A percentile compares a stretch with the other conserved stretches of the same genome.
Evolutionary conservation across 306 rosid species (phyloP).

Genomic region (Senna siamea): DNA sequence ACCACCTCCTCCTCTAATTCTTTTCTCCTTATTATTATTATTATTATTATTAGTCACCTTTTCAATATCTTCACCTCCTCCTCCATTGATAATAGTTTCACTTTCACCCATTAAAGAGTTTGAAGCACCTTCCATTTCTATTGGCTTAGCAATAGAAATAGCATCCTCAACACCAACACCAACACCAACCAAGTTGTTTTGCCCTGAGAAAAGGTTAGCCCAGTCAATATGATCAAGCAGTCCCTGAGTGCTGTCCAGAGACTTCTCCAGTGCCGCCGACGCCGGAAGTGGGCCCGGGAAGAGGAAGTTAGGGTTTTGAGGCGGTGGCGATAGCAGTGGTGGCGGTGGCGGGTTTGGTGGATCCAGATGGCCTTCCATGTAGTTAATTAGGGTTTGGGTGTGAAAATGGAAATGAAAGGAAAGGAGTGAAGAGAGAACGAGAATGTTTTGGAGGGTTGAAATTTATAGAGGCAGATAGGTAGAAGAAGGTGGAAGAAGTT

Average conservation of each 20-base stretch:
- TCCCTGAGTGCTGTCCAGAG: constrained; percentile 39
- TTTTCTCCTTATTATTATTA: constrained; percentile 34
- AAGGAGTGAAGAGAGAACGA: constrained; percentile 39
- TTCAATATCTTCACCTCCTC: constrained; percentile 35
- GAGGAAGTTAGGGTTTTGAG: constrained; percentile 46
- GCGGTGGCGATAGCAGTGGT: constrained; percentile 24
- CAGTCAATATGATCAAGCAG: constrained; percentile 61
- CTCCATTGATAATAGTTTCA: not conserved
- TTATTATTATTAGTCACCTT: constrained; percentile 12
- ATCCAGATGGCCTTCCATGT: constrained; percentile 57
- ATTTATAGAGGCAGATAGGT: constrained; percentile 48
- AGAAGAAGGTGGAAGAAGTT: constrained; percentile 72
- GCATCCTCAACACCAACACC: constrained; percentile 4
- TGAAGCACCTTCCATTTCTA: not conserved
- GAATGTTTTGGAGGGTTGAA: constrained; percentile 36
- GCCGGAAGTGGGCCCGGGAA: constrained; percentile 39
- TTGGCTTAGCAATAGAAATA: constrained; percentile 4
- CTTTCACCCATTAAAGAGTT: constrained; percentile 21
- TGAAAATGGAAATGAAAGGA: not conserved
- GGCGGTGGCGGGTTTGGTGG: constrained; percentile 40
- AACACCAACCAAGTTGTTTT: constrained; percentile 22
- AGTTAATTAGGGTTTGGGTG: not conserved
- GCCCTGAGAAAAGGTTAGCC: constrained; percentile 62
- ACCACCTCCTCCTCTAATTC: constrained; percentile 13
- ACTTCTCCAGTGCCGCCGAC: constrained; percentile 32